Evolutionary conservation across 371 early-diverging fungal species (phyloP), one percentile per base, ranked within the genome.

Genomic region (Mortierella sp.): DNA sequence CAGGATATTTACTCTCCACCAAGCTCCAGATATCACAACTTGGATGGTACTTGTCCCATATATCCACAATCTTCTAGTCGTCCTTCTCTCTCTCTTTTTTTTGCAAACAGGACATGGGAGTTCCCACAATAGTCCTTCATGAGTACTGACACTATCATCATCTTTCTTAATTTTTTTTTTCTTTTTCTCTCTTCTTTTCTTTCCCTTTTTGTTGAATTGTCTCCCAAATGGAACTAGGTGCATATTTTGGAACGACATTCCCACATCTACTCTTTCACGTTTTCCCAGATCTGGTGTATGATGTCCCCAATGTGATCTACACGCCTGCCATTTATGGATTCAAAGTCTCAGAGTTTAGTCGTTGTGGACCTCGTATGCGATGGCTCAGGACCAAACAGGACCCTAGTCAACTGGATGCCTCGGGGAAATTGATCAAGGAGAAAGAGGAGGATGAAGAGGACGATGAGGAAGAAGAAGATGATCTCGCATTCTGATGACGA

Each of bases 191-290:
- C 56, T 14, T n/a, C 23, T 21, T 18, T 55, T 37, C 44, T 16
- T 43, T 28, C 37, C 19, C 30, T 16, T 25, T 61, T n/a, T 16
- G 0, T 28, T 28, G 15, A 15, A 18, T 56, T 70, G 68, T 19
- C 21, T 37, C 12, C 15, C 25, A 12, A 18, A 16, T 7, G 19
- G 12, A 45, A n/a, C n/a, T 79, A 91, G 89, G 99, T 64, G 96
- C 98, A 52, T 95, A 93, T 80, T 99, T 98, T 86, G 98, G 98
- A 28, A 92, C 94, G 4, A 94, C 98, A 7, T 97, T 99, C 82
- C 91, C 96, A n/a, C 94, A 96, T 76, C 86, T 99, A 67, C 85
- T 99, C 52, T 92, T 98, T 80, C 86, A 95, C 67, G 89, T 89
- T 15, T 95, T 92, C 79, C 91, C 96, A 37, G 90, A 95, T 57